Base-by-base conservation (phyloP, 1,284 basidiomycete species). In the Inonotus obliquus region DNA sequence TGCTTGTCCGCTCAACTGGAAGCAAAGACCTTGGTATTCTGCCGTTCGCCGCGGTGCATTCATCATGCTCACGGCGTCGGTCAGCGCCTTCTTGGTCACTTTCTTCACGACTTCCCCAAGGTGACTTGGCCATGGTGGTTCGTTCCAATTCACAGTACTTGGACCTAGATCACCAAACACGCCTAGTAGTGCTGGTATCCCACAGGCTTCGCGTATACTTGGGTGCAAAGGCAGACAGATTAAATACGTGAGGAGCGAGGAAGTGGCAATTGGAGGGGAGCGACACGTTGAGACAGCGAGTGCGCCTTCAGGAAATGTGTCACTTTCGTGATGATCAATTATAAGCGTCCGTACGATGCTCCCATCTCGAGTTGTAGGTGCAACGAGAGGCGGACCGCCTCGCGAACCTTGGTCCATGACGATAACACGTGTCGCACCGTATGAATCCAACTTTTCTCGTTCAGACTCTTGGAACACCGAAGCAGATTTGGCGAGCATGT, bases 91-190 rank as follows among this genome's bases (percentile, higher is more conserved):
- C 67, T 74, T 74, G 37, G 68, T 70, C 61, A 67, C 70, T 45
- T 62, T 63, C 64, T 69, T 71, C 55, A 69, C 32, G 65, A 66
- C 69, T 69, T 70, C 45, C 69, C 72, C 25, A 68, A 71, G 62
- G 69, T 73, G 7, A 67, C 70, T 19, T 61, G 61, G 62, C 62
- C 62, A 63, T 3, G 62, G 62, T 14, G 27, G 19, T 48, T 59
- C 57, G 41, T 65, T 67, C 67, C 71, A 74, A 57, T 67, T 67
- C 62, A 72, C 69, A 3, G 63, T 47, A 37, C 49, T 63, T 11
- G 69, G 69, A 13, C 72, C 73, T 11, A 73, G 66, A 57, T 74
- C 73, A 10, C 73, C 73, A 64, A 71, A 69, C 29, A 72, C 71
- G 5, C 73, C 73, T 51, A 74, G 60, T 69, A 74, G 25, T 70